Conservation (phyloP, 2,329 filamentous ascomycete genomes). For the Aspergillus candidus region DNA sequence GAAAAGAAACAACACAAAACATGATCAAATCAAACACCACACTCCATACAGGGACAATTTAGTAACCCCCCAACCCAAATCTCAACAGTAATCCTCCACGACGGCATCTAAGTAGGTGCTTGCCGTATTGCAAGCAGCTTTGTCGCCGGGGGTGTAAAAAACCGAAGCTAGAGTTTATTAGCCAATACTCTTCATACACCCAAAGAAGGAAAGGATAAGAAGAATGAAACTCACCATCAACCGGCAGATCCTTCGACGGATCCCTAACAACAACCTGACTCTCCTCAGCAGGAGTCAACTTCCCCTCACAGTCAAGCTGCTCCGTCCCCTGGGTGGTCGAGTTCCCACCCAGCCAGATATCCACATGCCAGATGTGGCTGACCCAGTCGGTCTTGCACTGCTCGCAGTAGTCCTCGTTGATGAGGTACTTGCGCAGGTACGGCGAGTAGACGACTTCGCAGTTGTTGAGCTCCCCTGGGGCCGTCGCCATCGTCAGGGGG, state of each 20-base stretch:
- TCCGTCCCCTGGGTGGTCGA: background rate
- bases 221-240: constrained; percentile 1
- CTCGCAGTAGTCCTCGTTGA: constrained; percentile 9
- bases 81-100: too few relatives aligned
- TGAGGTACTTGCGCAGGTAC: constrained; percentile 10
- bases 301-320: constrained; percentile 6
- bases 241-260: background rate
- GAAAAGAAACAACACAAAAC: too few relatives aligned
- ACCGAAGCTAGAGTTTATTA: too few relatives aligned
- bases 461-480: constrained; percentile 7
- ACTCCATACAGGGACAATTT: too few relatives aligned
- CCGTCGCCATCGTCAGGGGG: constrained; percentile 10
- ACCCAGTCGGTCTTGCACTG: constrained; percentile 9
- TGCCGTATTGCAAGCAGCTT: too few relatives aligned
- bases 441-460: constrained; percentile 12
- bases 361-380: constrained; percentile 6
- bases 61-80: too few relatives aligned
- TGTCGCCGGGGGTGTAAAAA: too few relatives aligned
- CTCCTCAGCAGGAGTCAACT: constrained; percentile 2
- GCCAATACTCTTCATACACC: too few relatives aligned
- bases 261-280: background rate
- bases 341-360: constrained; percentile 9
- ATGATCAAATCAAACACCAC: too few relatives aligned
- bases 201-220: too few relatives aligned
- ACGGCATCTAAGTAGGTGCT: too few relatives aligned